Evolutionary conservation across 176 grass and related monocot genomes (phyloP), one percentile per base, ranked within the genome.

Genomic region (Panicum miliaceum): DNA sequence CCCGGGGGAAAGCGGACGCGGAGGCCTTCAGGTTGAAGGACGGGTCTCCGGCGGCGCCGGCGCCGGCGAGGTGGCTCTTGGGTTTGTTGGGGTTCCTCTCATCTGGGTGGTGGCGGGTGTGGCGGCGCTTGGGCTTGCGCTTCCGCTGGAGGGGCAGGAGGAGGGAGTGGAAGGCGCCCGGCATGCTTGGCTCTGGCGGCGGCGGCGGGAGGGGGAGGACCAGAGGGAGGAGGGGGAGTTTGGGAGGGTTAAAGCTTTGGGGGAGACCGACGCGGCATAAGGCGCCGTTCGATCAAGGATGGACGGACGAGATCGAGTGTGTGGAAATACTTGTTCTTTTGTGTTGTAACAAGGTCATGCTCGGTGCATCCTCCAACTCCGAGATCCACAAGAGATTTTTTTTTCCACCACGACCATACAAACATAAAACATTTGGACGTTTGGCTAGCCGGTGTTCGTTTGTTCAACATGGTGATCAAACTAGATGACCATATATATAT

Each of bases 21-120:
- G 82, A 66, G 56, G 20, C 42, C 74, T 90, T 94, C 19, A 94
- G 87, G 79, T 87, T 46, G 81, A 94, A 94, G 13, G 92, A 86
- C 5, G 68, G 66, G 62, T 94, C 84, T 57, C 64, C 66, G 12
- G 50, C 34, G 63, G 84, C 67, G 43, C 20, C 42, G 73, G 16
- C 64, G 43, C 43, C 71, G 38, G 83, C 68, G 46, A 69, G 68
- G 63, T 29, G 56, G 54, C 20, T 68, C 50, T 52, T 90, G 19
- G 77, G 51, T 29, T 70, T 79, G 0, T 5, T 65, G 29, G 29
- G 29, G 29, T 32, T 32, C 29, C 38, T 48, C 47, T 15, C 26
- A 64, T 86, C 84, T 35, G 38, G 50, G 27, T 40, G 43, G 5
- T 75, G 81, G 60, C 47, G 35, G 13, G 56, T 75, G 56, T 63